Conservation (phyloP, 2,329 filamentous ascomycete genomes). For the Trichoderma atroviride region DNA sequence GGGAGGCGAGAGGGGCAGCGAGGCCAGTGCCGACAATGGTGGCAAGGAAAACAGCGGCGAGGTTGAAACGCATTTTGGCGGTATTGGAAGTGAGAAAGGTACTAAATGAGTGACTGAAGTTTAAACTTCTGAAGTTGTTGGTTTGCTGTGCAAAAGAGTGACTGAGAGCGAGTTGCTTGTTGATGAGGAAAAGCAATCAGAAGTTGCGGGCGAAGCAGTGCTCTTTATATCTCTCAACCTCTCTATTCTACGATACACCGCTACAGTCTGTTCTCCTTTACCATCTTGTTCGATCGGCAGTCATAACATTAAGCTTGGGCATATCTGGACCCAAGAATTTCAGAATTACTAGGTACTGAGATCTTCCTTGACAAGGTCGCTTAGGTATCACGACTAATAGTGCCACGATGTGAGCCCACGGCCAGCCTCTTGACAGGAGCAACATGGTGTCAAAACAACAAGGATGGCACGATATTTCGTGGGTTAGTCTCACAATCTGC, state of each 20-base stretch:
- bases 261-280: not conserved
- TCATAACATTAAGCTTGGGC: constrained; percentile 7
- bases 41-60: constrained; percentile 20
- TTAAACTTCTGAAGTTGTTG: constrained; percentile 16
- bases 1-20: constrained; percentile 16
- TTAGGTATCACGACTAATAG: constrained; percentile 4
- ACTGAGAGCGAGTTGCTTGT: constrained; percentile 19
- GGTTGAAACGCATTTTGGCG: constrained; percentile 28
- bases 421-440: not conserved
- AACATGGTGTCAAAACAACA: not conserved
- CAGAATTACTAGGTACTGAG: not conserved
- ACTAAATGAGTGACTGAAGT: constrained; percentile 24
- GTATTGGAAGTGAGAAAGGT: constrained; percentile 10
- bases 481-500: constrained; percentile 13
- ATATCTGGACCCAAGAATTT: not conserved
- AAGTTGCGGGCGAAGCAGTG: constrained; percentile 6
- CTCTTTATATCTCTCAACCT: constrained; percentile 18
- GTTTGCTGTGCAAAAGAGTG: constrained; percentile 21
- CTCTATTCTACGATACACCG: not conserved
- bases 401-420: not conserved
- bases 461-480: not conserved
- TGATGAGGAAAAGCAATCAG: constrained; percentile 4
- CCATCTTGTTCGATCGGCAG: constrained; percentile 13
- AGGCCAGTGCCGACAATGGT: constrained; percentile 24
- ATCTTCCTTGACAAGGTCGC: constrained; percentile 7